Base-by-base conservation (phyloP, 1,139 yeast species). In the Kodamaea anthophila region DNA sequence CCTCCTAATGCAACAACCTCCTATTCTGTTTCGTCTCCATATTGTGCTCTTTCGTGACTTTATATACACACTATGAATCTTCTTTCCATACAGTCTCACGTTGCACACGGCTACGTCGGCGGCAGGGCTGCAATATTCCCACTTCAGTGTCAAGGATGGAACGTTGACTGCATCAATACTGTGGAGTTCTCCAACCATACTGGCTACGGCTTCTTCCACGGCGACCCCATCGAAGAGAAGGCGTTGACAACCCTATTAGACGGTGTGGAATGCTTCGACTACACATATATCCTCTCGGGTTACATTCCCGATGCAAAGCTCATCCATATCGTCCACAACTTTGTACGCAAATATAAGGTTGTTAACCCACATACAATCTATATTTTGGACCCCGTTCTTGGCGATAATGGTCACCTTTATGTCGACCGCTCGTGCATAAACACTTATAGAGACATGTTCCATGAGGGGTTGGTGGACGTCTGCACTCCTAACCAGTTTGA, bases 401-500 rank as follows among this genome's bases (percentile, higher is more conserved):
- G 98, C 9, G 98, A 91, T 53, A 79, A 85, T 42, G 95, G 94
- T 2, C 70, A 68, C 36, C 52, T 88, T 15, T 91, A 91, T 47
- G 96, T 91, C 8, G 71, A 77, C 26, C 70, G 76, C 38, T 72
- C 74, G 13, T 83, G 86, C 30, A 66, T 88, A 1, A 74, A 76
- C 0, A 70, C 74, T 2, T 88, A 88, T 50, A 67, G 69, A 46
- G 44, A 58, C n/a, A 60, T 83, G 3, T 53, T 88, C 24, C 45
- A 53, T 11, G 50, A 63, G 2, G 69, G 73, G 6, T 36, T 55
- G 2, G 86, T 87, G 9, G 78, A 75, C 36, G 50, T 87, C 13
- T 74, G 82, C 7, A 85, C 96, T 0, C 98, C 98, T 1, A 91
- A 91, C 52, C 95, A 86, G 51, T 84, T 84, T 53, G 98, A 91